These are phyloP conservation scores for Rhodotorula glutinis DNA, from an alignment of 1,284 basidiomycete genomes.

Conservation along the genomic window DNA sequence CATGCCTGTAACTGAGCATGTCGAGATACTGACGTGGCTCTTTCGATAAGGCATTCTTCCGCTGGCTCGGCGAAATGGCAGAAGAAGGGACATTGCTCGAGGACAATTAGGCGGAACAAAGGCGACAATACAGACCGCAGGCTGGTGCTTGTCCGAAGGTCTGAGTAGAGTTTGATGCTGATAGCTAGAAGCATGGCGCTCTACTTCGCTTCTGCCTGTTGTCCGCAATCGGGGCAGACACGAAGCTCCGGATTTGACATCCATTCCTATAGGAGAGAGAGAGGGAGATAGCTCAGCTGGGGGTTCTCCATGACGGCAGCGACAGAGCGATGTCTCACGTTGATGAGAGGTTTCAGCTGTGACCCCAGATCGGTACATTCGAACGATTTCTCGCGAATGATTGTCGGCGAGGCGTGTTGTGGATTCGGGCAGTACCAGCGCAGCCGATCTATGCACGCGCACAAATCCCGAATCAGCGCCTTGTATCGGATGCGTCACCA, in stretches of 20 bases:
- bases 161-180: too few relatives aligned
- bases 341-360: constrained; percentile 88
- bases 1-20: constrained; percentile 7
- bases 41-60: constrained; percentile 55
- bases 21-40: fast-evolving
- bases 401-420: constrained; percentile 66
- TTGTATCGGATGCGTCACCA: too few relatives aligned
- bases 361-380: constrained; percentile 88
- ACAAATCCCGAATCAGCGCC: not conserved
- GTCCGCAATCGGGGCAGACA: constrained; percentile 67
- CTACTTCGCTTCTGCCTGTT: constrained; percentile 63
- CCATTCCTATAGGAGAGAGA: constrained; percentile 55
- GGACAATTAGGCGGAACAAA: constrained; percentile 24
- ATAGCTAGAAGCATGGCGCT: not conserved
- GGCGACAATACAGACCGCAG: too few relatives aligned
- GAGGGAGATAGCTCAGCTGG: too few relatives aligned
- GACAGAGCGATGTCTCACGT: constrained; percentile 45
- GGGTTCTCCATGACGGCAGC: too few relatives aligned
- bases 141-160: too few relatives aligned
- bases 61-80: constrained; percentile 61
- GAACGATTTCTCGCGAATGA: constrained; percentile 82
- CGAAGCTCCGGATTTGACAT: constrained; percentile 60
- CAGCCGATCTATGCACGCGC: constrained; percentile 70
- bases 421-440: constrained; percentile 87
- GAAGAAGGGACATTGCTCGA: constrained; percentile 56